Conservation (phyloP, 768 basidiomycete species). For the Sarcodon sp. region DNA sequence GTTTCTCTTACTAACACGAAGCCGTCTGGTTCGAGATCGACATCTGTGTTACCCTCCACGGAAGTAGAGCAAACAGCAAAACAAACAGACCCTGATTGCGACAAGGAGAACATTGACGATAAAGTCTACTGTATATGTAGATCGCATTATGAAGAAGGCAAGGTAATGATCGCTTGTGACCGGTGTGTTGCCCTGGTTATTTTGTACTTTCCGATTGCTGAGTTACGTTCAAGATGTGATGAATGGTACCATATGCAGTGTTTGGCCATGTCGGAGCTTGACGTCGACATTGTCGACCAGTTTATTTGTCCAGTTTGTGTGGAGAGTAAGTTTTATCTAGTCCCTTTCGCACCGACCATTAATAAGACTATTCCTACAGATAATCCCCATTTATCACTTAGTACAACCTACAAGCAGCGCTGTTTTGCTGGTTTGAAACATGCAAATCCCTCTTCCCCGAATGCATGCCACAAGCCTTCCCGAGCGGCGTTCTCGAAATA, state of each 20-base stretch:
- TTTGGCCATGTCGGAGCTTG: slow-evolving; percentile 67
- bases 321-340: slow-evolving; percentile 38
- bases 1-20: slow-evolving; percentile 13
- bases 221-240: slow-evolving; percentile 51
- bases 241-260: slow-evolving; percentile 92
- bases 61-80: slow-evolving; percentile 29
- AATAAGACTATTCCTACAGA: slow-evolving; percentile 20
- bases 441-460: slow-evolving; percentile 43
- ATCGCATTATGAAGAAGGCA: slow-evolving; percentile 77
- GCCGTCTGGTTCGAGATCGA: slow-evolving; percentile 44
- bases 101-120: slow-evolving; percentile 37
- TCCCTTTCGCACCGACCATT: background rate
- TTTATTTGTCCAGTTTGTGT: slow-evolving; percentile 82
- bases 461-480: slow-evolving; percentile 70
- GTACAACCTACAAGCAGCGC: slow-evolving; percentile 71
- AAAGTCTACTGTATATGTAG: slow-evolving; percentile 85
- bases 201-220: background rate
- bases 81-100: slow-evolving; percentile 22
- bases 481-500: slow-evolving; percentile 82
- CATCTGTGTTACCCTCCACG: slow-evolving; percentile 50
- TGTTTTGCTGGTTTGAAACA: slow-evolving; percentile 63
- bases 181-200: slow-evolving; percentile 27
- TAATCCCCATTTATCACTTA: slow-evolving; percentile 42
- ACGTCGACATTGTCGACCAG: slow-evolving; percentile 83
- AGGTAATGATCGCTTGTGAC: slow-evolving; percentile 90